Evolutionary conservation across 345 rosid genomes (phyloP), one percentile per base, ranked within the genome.

Genomic region (Hibiscus trionum): DNA sequence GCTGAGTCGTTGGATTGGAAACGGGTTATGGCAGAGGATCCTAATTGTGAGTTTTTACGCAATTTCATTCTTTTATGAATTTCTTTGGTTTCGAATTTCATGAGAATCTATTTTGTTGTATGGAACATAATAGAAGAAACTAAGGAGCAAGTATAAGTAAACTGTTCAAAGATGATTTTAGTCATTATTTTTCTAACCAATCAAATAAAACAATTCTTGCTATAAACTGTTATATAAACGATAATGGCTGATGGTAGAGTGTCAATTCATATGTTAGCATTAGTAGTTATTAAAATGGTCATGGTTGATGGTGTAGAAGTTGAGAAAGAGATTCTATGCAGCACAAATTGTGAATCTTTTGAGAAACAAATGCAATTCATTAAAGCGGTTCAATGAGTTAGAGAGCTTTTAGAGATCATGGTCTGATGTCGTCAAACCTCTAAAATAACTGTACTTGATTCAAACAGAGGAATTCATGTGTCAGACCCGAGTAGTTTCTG

Each of bases 1-100:
- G 91, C 83, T 24, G 87, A 82, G 70, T 89, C 96, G 29, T 77
- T 91, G 83, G 97, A 93, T 64, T 93, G 98, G 97, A 87, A 83
- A 68, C 86, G 77, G 67, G 83, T 91, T 64, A 77, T 93, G 86
- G 88, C 87, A 0, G 78, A 88, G 73, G 96, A 93, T 85, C 86
- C 90, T 72, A 81, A 85, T 69, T 86, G 98, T 91, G 78, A 86
- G 93, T 81, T 58, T 82, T 53, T 39, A 15, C 19, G 10, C 24
- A 21, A 10, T 72, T 53, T 19, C 44, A 53, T 24, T 73, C 24
- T 47, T 66, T 19, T 52, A 7, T 46, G 26, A 26, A 7, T 16
- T 24, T 37, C 27, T 66, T 3, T 56, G 17, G 11, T 47, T 66
- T 50, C 35, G 1, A 66, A 46, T 44, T 44, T 66, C 33, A 14